These are phyloP conservation scores for Cystobasidium ongulense DNA, from an alignment of 768 basidiomycete genomes.

Conservation along the genomic window DNA sequence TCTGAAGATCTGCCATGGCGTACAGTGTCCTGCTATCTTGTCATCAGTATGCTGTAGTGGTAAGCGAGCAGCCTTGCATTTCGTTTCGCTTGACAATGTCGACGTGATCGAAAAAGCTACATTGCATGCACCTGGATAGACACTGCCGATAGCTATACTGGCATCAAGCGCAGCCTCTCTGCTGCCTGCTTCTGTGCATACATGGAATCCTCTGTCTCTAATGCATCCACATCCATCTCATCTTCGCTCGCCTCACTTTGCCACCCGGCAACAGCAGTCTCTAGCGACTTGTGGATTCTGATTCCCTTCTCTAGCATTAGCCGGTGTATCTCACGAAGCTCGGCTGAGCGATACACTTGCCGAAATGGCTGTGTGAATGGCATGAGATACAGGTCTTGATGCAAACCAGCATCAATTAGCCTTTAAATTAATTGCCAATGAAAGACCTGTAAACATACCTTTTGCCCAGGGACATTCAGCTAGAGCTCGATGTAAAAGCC, in stretches of 20 bases:
- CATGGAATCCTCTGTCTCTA: constrained; percentile 25
- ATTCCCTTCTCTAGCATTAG: constrained; percentile 47
- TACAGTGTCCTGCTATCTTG: neutral
- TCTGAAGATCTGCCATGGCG: constrained; percentile 26
- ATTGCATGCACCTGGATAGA: too few species aligned
- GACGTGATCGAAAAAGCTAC: neutral
- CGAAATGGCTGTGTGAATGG: constrained; percentile 45
- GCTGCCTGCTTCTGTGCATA: constrained; percentile 38
- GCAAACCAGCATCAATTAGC: neutral
- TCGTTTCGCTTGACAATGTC: neutral
- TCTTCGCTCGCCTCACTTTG: constrained; percentile 31
- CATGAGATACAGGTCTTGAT: constrained; percentile 46
- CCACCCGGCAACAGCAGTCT: constrained; percentile 40
- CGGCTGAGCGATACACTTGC: constrained; percentile 43
- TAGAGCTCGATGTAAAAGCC: constrained; percentile 45
- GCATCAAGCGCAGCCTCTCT: constrained; percentile 15
- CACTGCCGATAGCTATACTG: neutral
- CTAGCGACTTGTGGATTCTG: constrained; percentile 43
- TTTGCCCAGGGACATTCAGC: constrained; percentile 45
- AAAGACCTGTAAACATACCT: constrained; percentile 37
- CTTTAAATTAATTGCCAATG: neutral
- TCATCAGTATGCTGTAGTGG: neutral
- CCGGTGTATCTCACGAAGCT: constrained; percentile 45
- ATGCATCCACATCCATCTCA: constrained; percentile 35
- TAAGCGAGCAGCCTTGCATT: neutral